A percentile compares a stretch with the other conserved stretches of the same genome.
phyloP scores from a whole-genome alignment of 2,329 filamentous ascomycete species.

The Calonectria crousiana region DNA sequence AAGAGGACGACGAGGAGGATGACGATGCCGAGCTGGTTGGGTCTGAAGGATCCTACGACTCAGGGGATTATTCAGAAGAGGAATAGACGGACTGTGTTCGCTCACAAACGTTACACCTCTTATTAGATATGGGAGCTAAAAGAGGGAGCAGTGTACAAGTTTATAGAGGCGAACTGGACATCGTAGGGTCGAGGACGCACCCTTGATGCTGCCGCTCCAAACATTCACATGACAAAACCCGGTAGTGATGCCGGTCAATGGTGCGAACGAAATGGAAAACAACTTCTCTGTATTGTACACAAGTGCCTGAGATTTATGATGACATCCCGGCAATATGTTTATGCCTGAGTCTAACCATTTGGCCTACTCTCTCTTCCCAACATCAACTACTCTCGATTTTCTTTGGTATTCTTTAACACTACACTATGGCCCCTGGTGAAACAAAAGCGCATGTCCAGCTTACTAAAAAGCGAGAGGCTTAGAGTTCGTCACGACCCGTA shows the following conservation, averaged over 20 bases:
- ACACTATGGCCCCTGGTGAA: too few species aligned
- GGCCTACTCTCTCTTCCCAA: background rate
- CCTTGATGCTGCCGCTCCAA: background rate
- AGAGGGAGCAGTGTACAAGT: slow-evolving; percentile 8
- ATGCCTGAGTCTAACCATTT: background rate
- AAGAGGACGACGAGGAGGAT: slow-evolving; percentile 61
- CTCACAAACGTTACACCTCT: background rate
- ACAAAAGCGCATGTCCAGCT: too few species aligned
- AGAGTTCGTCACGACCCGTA: slow-evolving; percentile 81
- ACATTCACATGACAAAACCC: slow-evolving; percentile 21
- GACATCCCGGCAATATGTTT: slow-evolving; percentile 23
- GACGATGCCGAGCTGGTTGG: slow-evolving; percentile 51
- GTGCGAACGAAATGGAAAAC: slow-evolving; percentile 27
- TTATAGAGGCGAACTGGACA: slow-evolving; percentile 14
- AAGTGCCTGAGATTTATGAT: slow-evolving; percentile 30
- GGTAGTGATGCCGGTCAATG: slow-evolving; percentile 38
- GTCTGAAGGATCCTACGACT: slow-evolving; percentile 47
- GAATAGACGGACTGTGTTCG: slow-evolving; percentile 36
- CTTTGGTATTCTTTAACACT: background rate
- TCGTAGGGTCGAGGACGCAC: background rate
- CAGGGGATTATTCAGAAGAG: slow-evolving; percentile 42
- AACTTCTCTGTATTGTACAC: slow-evolving; percentile 37
- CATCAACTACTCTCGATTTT: background rate
- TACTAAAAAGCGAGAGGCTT: slow-evolving; percentile 38
- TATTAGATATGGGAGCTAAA: slow-evolving; percentile 10